Base-by-base conservation (phyloP, 257 asterid species). In the Ajuga chamaepitys region DNA sequence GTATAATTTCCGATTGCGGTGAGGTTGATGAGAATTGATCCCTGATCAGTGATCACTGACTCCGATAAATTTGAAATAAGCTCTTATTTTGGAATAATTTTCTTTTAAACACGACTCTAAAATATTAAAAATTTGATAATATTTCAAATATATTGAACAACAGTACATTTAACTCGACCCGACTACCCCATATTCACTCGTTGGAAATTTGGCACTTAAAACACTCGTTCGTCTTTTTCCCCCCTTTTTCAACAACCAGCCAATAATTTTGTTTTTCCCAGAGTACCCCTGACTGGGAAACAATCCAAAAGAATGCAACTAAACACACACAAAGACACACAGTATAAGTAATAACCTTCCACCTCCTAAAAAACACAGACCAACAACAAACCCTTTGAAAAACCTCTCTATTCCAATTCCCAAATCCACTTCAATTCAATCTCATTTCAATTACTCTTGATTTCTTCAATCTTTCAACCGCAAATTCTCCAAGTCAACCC, bases 331-430 rank as follows among this genome's bases (percentile, higher is more conserved):
- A 40, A 63, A 58, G 47, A 22, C 68, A 18, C 73, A 52, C 64
- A 25, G 48, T 58, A 53, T 40, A 64, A 64, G 70, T 69, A 79
- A 62, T 37, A 72, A 64, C 74, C 65, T 65, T 65, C 75, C 75
- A 65, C 74, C 71, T 37, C 81, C 35, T 44, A 7, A 67, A 2
- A 60, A 3, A 32, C 50, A 59, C 69, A 56, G 26, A 70, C 48
- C 32, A 38, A 20, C 50, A 66, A 60, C 52, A 54, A 62, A 70
- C 79, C 83, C 70, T 77, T 44, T 62, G 59, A 63, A 78, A 78
- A 80, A 78, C 83, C 81, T 64, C 81, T 64, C 66, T 37, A 26
- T 44, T 18, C 30, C 56, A 25, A 62, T 67, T 62, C 67, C 78
- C 62, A 60, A 79, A 67, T 65, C 69, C 58, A 54, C 45, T 40